These are phyloP conservation scores for Castanea mollissima DNA, from an alignment of 306 rosid genomes.

Conservation along the genomic window DNA sequence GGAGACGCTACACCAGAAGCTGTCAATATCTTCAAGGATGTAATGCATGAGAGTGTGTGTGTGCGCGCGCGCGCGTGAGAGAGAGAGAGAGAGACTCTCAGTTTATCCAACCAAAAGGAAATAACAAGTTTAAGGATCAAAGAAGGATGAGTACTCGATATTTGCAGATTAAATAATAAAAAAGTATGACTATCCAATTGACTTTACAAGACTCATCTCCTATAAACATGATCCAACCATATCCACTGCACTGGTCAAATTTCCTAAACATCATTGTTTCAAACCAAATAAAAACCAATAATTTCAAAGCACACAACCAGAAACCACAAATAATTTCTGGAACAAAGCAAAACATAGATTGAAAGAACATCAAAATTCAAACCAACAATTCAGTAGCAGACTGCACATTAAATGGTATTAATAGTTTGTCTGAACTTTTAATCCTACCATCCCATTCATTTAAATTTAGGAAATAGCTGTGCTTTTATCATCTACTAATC, in stretches of 20 bases:
- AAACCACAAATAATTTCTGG: neutral
- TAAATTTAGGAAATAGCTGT: no score
- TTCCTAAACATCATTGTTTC: neutral
- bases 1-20: neutral
- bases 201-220: neutral
- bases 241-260: neutral
- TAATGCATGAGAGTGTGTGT: neutral
- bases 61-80: no score
- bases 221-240: neutral
- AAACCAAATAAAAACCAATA: neutral
- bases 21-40: neutral
- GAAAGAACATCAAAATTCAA: neutral
- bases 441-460: no score
- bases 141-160: neutral
- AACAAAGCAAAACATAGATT: neutral
- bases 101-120: neutral
- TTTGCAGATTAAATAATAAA: neutral
- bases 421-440: no score
- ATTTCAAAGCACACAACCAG: neutral
- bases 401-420: no score
- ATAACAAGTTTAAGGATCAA: neutral
- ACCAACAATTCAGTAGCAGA: neutral
- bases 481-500: no score
- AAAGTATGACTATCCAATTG: neutral
- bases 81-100: neutral